Conservation (phyloP, 495 filamentous ascomycete species). For the Tuber indicum region DNA sequence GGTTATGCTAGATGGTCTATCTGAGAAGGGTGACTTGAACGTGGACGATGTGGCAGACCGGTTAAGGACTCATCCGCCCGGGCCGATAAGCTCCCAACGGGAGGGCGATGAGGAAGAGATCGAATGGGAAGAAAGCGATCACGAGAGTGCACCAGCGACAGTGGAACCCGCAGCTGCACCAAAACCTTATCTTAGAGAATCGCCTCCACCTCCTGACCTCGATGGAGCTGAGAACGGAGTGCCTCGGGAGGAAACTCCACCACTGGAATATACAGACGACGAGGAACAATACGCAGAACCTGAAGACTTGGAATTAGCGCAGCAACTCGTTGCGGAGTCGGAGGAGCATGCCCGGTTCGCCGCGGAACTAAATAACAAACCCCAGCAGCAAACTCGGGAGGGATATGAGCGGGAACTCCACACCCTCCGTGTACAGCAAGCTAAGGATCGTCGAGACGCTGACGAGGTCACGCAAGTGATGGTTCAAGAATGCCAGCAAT, state of each 20-base stretch:
- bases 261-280: slow-evolving; percentile 29
- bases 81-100: background rate
- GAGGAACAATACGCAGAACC: slow-evolving; percentile 64
- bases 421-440: slow-evolving; percentile 81
- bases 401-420: slow-evolving; percentile 83
- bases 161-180: background rate
- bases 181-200: slow-evolving; percentile 34
- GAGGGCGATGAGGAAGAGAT: slow-evolving; percentile 35
- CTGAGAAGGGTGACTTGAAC: slow-evolving; percentile 21
- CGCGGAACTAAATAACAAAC: slow-evolving; percentile 56
- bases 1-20: slow-evolving; percentile 50
- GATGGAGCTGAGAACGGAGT: slow-evolving; percentile 33
- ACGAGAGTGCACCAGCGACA: slow-evolving; percentile 33
- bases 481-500: slow-evolving; percentile 88
- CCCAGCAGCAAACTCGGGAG: slow-evolving; percentile 54
- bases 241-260: slow-evolving; percentile 38
- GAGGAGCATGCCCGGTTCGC: slow-evolving; percentile 92
- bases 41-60: slow-evolving; percentile 45
- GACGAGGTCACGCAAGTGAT: slow-evolving; percentile 93
- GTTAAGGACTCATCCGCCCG: slow-evolving; percentile 4
- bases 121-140: slow-evolving; percentile 47
- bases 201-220: slow-evolving; percentile 18
- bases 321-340: slow-evolving; percentile 75
- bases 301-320: slow-evolving; percentile 82
- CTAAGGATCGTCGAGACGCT: slow-evolving; percentile 88